Base-by-base conservation (phyloP, 2,329 filamentous ascomycete species). In the Sclerotinia spermophila region DNA sequence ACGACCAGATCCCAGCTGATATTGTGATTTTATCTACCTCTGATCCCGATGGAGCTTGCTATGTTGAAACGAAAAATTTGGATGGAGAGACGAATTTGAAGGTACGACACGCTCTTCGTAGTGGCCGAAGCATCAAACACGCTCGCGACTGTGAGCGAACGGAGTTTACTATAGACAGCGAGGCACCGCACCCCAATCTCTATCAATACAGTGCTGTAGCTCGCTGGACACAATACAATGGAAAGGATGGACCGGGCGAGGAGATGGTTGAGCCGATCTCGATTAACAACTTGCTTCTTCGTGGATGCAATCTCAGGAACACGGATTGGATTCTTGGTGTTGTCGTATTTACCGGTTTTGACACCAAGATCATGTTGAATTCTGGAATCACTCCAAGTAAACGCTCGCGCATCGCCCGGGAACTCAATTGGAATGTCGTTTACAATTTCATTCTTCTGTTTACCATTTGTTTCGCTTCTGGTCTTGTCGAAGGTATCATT, bases 291-390 rank as follows among this genome's bases (percentile, higher is more conserved):
- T 82, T 98, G 74, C 87, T 99, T 42, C 88, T 99, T 59, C 92
- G 96, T 84, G 96, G 96, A 69, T 97, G 94, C 82, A 96, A 94
- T 76, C 82, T 99, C 64, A 89, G 94, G 74, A 99, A 98, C 80
- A 99, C 96, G 0, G 94, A 98, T 78, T 99, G 96, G 96, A 86
- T 94, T 68, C 86, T 99, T 8, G 96, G 94, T 68, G 87, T 99
- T 4, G 95, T 98, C 65, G 85, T 97, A 27, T 99, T 97, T 82
- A 98, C 96, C 21, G 96, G 96, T 45, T 90, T 94, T 78, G 95
- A 99, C 80, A 97, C 95, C 45, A 99, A 98, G 83, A 98, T 97
- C 80, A 99, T 99, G 96, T 92, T 97, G 83, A 99, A 99, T 79
- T 92, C 96, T 40, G 96, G 96, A 72, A 91, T 95, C 73, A 99